Evolutionary conservation across 306 rosid species (phyloP).

Genomic region (Vicia faba): DNA sequence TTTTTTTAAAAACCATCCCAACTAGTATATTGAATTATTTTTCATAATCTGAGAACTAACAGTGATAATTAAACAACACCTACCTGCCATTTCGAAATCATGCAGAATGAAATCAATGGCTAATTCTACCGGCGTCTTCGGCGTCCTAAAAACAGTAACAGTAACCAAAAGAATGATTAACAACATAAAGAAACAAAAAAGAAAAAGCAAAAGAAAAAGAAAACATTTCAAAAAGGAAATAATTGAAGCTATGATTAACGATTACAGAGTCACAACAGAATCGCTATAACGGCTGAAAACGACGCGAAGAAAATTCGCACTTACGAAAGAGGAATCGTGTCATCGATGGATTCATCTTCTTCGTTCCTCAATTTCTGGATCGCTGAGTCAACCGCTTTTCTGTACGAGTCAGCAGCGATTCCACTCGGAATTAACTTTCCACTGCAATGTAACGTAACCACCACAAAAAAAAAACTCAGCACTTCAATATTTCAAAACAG

Average conservation of each 20-base stretch:
- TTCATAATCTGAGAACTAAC: constrained; percentile 7
- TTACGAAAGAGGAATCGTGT: constrained; percentile 55
- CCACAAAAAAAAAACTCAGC: constrained; percentile 1
- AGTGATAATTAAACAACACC: constrained; percentile 29
- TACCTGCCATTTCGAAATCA: constrained; percentile 99
- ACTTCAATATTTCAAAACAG: constrained; percentile 13
- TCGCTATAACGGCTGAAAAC: constrained; percentile 38
- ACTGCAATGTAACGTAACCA: constrained; percentile 58
- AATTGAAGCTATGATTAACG: constrained; percentile 33
- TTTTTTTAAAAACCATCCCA: no score
- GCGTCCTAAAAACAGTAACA: constrained; percentile 48
- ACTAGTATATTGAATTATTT: no score
- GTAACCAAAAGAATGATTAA: constrained; percentile 11
- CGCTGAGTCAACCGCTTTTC: constrained; percentile 89
- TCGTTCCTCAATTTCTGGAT: constrained; percentile 61
- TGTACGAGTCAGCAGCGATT: constrained; percentile 81
- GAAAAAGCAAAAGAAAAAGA: neutral
- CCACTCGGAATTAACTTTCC: constrained; percentile 86
- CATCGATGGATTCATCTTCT: constrained; percentile 47
- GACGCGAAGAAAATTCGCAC: constrained; percentile 32
- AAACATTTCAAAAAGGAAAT: constrained; percentile 29
- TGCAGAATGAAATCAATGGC: constrained; percentile 91
- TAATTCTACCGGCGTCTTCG: constrained; percentile 74
- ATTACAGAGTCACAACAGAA: constrained; percentile 12
- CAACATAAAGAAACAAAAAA: neutral